Base-by-base conservation (phyloP, 768 basidiomycete genomes). In the Boletus barrowsii region DNA sequence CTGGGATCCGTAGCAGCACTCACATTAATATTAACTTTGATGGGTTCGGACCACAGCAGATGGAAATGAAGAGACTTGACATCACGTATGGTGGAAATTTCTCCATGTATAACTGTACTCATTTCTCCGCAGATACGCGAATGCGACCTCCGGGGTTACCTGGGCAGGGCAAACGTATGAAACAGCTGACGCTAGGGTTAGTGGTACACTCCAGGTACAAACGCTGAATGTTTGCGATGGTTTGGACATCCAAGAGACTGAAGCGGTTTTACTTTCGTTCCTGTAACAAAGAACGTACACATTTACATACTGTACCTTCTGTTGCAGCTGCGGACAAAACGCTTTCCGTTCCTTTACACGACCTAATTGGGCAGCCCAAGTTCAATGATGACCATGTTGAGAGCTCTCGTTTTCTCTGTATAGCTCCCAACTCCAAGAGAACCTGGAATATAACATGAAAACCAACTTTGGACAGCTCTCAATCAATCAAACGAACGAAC, bases 401-500 rank as follows among this genome's bases (percentile, higher is more conserved):
- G 22, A 22, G 22, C 22, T 22, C 22, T 22, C 22, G 22, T 22
- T 22, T 22, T 22, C 64, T 82, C 80, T 68, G 61, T 65, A 62
- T 79, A 69, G 26, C 72, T 62, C 1, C 97, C 96, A 42, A 98
- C 93, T 10, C 97, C 97, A 67, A 93, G 98, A 1, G 87, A 81
- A 48, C 86, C 94, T 95, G 42, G 9, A 44, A 45, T 2, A 13
- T 15, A 17, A 15, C 35, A 32, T 52, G 30, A 53, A 26, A 17
- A 49, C 9, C 36, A 29, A 9, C 22, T 22, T 22, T 20, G 18
- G 3, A n/a, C 3, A 8, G 5, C 20, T 37, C 29, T 17, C 22
- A 22, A 22, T 22, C 22, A 22, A 22, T 2, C 22, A 3, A 22
- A 22, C 22, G 22, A 22, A 22, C 22, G 22, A 22, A 22, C 22